phyloP scores from a whole-genome alignment of 305 asterid species.

The Ajuga reptans region DNA sequence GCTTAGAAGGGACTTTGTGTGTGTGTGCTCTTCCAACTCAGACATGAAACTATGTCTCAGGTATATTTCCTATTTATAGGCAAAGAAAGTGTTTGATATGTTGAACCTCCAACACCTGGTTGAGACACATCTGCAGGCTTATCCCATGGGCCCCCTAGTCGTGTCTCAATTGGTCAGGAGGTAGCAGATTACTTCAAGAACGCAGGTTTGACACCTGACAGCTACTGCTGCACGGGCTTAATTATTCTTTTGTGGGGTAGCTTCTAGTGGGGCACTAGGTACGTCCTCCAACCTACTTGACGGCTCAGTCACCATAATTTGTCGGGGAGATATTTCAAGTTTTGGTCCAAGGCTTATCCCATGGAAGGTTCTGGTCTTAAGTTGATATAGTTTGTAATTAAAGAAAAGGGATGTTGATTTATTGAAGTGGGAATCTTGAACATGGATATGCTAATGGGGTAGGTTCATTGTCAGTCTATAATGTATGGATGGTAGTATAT shows the following conservation, averaged over 20 bases:
- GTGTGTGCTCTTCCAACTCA: slow-evolving; percentile 13
- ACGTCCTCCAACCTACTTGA: too few species aligned
- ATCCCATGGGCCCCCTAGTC: too few species aligned
- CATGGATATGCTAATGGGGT: slow-evolving; percentile 37
- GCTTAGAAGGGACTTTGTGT: background rate
- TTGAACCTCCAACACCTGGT: slow-evolving; percentile 37
- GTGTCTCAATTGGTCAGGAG: too few species aligned
- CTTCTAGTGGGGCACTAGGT: too few species aligned
- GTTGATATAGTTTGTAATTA: too few species aligned
- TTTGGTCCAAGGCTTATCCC: too few species aligned
- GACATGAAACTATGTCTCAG: slow-evolving; percentile 17
- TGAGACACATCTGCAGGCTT: slow-evolving; percentile 36
- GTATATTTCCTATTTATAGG: slow-evolving; percentile 39
- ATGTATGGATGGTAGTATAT: slow-evolving; percentile 15
- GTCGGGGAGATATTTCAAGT: too few species aligned
- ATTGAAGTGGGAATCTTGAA: slow-evolving; percentile 34
- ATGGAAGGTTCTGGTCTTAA: slow-evolving; percentile 38
- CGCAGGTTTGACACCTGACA: too few species aligned
- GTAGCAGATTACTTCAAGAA: too few species aligned
- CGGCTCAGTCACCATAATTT: too few species aligned
- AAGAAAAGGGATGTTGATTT: slow-evolving; percentile 33
- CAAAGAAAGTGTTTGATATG: background rate
- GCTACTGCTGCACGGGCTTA: too few species aligned
- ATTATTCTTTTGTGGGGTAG: too few species aligned
- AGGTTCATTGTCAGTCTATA: slow-evolving; percentile 16